A percentile compares a stretch with the other conserved stretches of the same genome.
phyloP scores from a whole-genome alignment of 257 asterid species.

The Sherardia arvensis region DNA sequence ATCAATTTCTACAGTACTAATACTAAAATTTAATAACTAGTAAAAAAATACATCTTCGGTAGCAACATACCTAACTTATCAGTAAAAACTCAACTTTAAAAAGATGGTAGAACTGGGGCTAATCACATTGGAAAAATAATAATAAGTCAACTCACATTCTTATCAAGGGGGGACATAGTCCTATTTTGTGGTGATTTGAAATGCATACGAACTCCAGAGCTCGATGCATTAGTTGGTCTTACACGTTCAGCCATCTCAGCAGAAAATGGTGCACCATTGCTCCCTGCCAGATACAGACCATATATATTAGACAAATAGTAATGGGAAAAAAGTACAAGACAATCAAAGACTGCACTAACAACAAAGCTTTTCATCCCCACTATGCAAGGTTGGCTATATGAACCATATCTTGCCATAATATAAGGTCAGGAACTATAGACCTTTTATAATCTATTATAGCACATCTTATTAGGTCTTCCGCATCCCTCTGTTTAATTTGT shows the following conservation, averaged over 20 bases:
- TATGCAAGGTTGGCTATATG: no score
- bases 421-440: no score
- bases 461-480: no score
- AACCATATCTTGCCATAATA: no score
- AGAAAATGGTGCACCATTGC: conserved; percentile 39
- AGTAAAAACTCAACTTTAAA: neutral
- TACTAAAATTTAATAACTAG: neutral
- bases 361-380: no score
- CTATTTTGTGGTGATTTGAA: conserved; percentile 63
- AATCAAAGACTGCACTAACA: neutral
- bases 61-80: neutral
- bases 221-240: conserved; percentile 45
- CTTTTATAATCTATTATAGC: no score
- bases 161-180: conserved; percentile 44
- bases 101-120: neutral
- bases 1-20: neutral
- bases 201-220: conserved; percentile 61
- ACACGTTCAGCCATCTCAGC: conserved; percentile 53
- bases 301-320: conserved; percentile 9
- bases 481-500: no score
- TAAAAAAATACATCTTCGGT: neutral
- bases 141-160: conserved; percentile 45
- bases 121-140: neutral
- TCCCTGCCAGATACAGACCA: conserved; percentile 25
- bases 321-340: neutral